Base-by-base conservation (phyloP, 208 protist species). In the Wallacemonas rigidus region DNA sequence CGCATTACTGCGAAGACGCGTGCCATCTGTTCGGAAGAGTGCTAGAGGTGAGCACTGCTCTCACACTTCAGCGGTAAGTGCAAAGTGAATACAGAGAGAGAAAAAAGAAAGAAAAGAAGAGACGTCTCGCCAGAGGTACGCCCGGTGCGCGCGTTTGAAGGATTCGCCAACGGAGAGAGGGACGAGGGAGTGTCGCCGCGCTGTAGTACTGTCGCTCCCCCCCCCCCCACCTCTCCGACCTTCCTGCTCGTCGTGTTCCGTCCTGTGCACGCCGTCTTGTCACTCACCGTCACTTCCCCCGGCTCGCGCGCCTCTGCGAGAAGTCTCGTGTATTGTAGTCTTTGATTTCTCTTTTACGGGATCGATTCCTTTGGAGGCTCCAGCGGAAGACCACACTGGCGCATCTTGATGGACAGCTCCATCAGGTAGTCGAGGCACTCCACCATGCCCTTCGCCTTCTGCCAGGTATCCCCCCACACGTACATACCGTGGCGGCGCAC, bases 351-450 rank as follows among this genome's bases (percentile, higher is more conserved):
- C 38, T 51, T 60, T 40, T 75, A 62, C 4, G 36, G 62, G 2
- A 60, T n/a, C 3, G 71, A 67, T 7, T 76, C 63, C 39, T 75
- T 63, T 57, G 81, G 80, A 1, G 75, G 76, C 63, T 85, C 84
- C 74, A 77, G 87, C 40, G 87, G 85, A 17, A 94, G 75, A 6
- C 85, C 82, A 36, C 84, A 63, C 17, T 73, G 47, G 51, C 62
- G 60, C 90, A 95, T 95, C 60, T 83, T 64, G 17, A 93, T 69
- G 15, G 86, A 81, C 7, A 93, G 74, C 62, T 95, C 94, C 83
- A 98, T 98, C 35, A 99, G 83, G 83, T 98, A 98, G 79, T 99
- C 94, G 44, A 94, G 89, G 79, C 94, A 98, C 83, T 99, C 97
- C 50, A 81, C 80, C 78, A 90, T 88, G 15, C 89, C 94, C 78